Evolutionary conservation across 805 yeast species (phyloP).

Genomic region (Hanseniaspora nectarophila): DNA sequence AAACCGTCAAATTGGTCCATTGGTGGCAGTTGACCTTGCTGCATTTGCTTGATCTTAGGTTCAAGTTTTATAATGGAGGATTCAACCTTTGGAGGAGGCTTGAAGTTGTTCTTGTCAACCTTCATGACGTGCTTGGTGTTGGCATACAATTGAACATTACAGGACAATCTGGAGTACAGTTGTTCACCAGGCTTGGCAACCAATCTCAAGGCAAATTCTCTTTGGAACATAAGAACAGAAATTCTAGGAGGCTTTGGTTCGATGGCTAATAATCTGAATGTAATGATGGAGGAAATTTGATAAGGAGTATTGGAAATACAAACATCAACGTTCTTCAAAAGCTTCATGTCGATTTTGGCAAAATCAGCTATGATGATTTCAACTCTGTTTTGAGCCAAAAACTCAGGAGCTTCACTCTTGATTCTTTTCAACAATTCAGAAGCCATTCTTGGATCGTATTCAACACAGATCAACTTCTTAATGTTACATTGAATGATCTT

Average conservation of each 20-base stretch:
- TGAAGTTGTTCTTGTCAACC: constrained; percentile 89
- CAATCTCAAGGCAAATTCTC: constrained; percentile 88
- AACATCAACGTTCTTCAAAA: constrained; percentile 79
- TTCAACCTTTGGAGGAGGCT: constrained; percentile 98
- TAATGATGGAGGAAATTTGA: constrained; percentile 93
- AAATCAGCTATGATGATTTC: constrained; percentile 91
- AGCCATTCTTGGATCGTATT: constrained; percentile 99
- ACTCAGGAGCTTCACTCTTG: constrained; percentile 29
- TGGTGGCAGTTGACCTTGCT: constrained; percentile 11
- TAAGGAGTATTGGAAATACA: constrained; percentile 97
- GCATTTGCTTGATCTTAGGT: constrained; percentile 57
- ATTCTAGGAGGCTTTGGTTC: constrained; percentile 84
- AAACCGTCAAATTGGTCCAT: constrained; percentile 96
- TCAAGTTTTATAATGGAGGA: constrained; percentile 91
- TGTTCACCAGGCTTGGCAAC: constrained; percentile 95
- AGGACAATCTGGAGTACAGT: constrained; percentile 82
- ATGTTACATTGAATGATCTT: constrained; percentile 77
- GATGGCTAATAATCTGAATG: constrained; percentile 78
- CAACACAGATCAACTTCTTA: constrained; percentile 86
- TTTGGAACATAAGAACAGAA: constrained; percentile 90
- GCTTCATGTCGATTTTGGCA: constrained; percentile 63
- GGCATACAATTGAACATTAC: constrained; percentile 99
- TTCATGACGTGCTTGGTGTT: constrained; percentile 96
- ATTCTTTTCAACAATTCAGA: constrained; percentile 96
- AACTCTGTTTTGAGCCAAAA: constrained; percentile 36